Base-by-base conservation (phyloP, 2,329 filamentous ascomycete species). In the Trichoderma sp. region DNA sequence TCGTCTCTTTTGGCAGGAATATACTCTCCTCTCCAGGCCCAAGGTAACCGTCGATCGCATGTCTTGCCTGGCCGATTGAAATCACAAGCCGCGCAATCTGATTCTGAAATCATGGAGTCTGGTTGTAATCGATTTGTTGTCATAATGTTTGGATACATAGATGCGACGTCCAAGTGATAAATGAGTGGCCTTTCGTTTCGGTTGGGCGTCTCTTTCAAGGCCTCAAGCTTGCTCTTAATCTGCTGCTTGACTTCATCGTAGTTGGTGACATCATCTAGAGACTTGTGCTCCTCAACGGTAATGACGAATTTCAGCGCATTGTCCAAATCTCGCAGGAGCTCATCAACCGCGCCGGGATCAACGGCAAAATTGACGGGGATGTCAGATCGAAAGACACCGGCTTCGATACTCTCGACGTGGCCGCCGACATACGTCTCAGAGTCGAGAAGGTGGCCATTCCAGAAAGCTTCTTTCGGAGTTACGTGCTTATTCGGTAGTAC, bases 131-230 rank as follows among this genome's bases (percentile, higher is more conserved):
- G 91, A 79, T 99, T 99, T 1, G 96, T 99, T 2, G 96, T 99
- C 96, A 99, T 99, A 79, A 99, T 99, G 80, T 99, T 99, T 11
- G 96, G 96, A 78, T 99, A 99, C 96, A 99, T 99, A 70, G 96
- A 97, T 21, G 96, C 96, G 69, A 99, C 96, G 77, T 99, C 96
- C 81, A 99, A 84, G 85, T 99, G 96, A 81, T 99, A 99, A 72
- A 99, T 99, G 37, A 96, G 87, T 5, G 96, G 96, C 54, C 89
- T 85, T 78, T 99, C 96, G 73, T 85, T 89, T 71, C 96, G 87
- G 75, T 96, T 94, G 0, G 96, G 95, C 0, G 90, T 96, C 63
- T 90, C 85, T 78, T 92, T 96, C 64, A 99, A 84, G 71, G 89
- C 85, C 64, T 86, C 83, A 39, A 99, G 81, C 70, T 87, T 88